These are phyloP conservation scores for Lichtheimia corymbifera DNA, from an alignment of 371 early-diverging fungal genomes.

Conservation along the genomic window DNA sequence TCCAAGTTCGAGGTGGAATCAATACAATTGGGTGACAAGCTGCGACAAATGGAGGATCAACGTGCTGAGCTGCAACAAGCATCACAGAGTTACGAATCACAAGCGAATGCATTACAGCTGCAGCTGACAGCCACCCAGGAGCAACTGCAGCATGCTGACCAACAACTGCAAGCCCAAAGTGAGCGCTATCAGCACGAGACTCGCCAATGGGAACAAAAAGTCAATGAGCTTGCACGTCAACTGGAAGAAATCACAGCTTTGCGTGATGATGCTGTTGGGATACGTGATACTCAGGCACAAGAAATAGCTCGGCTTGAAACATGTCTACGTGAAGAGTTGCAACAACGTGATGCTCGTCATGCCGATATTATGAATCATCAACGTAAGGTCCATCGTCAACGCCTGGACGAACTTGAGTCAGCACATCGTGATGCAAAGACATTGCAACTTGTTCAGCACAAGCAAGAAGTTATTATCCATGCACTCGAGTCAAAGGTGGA, in stretches of 20 bases:
- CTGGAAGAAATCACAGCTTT: constrained; percentile 28
- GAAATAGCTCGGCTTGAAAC: constrained; percentile 21
- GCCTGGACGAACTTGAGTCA: neutral
- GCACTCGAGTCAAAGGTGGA: constrained; percentile 32
- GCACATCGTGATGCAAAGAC: constrained; percentile 1
- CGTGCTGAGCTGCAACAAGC: constrained; percentile 16
- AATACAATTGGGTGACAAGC: constrained; percentile 15
- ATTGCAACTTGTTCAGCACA: constrained; percentile 30
- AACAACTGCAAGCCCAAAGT: constrained; percentile 1
- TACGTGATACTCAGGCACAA: constrained; percentile 19
- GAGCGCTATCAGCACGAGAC: constrained; percentile 7
- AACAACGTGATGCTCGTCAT: constrained; percentile 1
- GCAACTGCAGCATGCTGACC: constrained; percentile 9
- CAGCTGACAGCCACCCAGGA: constrained; percentile 11
- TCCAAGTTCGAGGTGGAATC: too few relatives aligned
- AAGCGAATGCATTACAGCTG: too few relatives aligned
- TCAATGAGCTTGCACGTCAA: constrained; percentile 16
- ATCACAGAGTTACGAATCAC: too few relatives aligned
- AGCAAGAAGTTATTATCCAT: constrained; percentile 43
- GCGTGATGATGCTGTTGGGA: constrained; percentile 15
- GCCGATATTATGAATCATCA: constrained; percentile 6
- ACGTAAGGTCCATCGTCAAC: constrained; percentile 11
- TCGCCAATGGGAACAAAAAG: constrained; percentile 14
- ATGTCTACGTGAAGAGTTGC: neutral
- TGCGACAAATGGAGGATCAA: constrained; percentile 27